A percentile compares a stretch with the other conserved stretches of the same genome.
These are phyloP conservation scores for Dendrobium nobile DNA, from an alignment of 106 monocot species.

Conservation along the genomic window DNA sequence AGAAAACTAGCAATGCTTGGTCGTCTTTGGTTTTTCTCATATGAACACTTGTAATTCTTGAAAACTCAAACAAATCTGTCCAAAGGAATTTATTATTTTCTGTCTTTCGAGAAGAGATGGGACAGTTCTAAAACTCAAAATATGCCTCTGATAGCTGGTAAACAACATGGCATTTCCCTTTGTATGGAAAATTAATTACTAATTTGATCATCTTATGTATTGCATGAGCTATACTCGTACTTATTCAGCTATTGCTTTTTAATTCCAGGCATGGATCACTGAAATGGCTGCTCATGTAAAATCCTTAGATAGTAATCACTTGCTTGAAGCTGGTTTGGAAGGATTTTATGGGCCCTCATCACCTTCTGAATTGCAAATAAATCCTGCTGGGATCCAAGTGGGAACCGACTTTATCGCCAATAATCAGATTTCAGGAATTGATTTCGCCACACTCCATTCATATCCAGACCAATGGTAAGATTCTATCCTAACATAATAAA, in stretches of 20 bases:
- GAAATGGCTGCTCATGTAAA: slow-evolving; percentile 85
- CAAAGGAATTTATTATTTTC: no score
- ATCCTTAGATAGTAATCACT: slow-evolving; percentile 67
- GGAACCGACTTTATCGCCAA: slow-evolving; percentile 84
- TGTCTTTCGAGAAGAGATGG: no score
- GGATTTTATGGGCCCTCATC: slow-evolving; percentile 52
- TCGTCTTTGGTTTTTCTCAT: no score
- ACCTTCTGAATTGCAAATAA: slow-evolving; percentile 9
- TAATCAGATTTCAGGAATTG: slow-evolving; percentile 63
- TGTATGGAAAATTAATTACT: no score
- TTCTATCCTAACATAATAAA: no score
- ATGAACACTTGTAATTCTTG: no score
- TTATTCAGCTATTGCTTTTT: background rate
- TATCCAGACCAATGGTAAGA: slow-evolving; percentile 84
- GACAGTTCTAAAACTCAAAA: no score
- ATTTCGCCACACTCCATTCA: slow-evolving; percentile 80
- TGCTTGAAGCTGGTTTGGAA: slow-evolving; percentile 73
- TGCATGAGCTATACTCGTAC: no score
- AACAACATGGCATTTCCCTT: no score
- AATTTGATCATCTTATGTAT: background rate
- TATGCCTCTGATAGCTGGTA: no score
- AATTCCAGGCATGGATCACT: slow-evolving; percentile 53
- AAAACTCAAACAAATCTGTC: no score
- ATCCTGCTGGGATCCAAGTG: slow-evolving; percentile 39
- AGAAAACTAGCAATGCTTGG: no score